phyloP scores from a whole-genome alignment of 352 stramenopile genomes.

The Pythium rishiriense region DNA sequence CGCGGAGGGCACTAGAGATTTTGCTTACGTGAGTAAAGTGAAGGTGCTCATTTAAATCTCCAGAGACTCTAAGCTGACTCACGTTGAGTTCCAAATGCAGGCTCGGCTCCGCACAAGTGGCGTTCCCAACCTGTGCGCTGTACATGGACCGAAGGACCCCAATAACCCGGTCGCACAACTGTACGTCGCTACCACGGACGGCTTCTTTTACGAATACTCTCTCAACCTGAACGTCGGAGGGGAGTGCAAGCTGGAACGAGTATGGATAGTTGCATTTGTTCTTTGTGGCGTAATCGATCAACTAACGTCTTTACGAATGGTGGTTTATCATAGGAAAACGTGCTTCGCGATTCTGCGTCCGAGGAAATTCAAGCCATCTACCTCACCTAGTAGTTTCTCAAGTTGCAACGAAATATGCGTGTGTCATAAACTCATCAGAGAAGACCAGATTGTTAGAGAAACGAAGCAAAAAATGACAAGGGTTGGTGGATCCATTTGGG shows the following conservation, averaged over 20 bases:
- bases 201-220: slow-evolving; percentile 89
- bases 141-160: slow-evolving; percentile 68
- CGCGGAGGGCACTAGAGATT: slow-evolving; percentile 84
- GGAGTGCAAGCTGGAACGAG: slow-evolving; percentile 83
- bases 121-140: slow-evolving; percentile 73
- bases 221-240: slow-evolving; percentile 68
- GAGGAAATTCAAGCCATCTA: slow-evolving; percentile 87
- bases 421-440: too few relatives aligned
- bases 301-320: background rate
- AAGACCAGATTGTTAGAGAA: too few relatives aligned
- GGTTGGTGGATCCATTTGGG: background rate
- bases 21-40: slow-evolving; percentile 72
- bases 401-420: too few relatives aligned
- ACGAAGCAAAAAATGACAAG: background rate
- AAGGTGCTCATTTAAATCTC: slow-evolving; percentile 4
- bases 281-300: background rate
- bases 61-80: too few relatives aligned
- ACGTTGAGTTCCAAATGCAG: slow-evolving; percentile 34
- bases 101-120: slow-evolving; percentile 68
- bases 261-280: slow-evolving; percentile 24
- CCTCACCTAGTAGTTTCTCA: slow-evolving; percentile 42
- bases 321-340: slow-evolving; percentile 61
- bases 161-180: slow-evolving; percentile 61
- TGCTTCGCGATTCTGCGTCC: slow-evolving; percentile 77
- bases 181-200: slow-evolving; percentile 77